Evolutionary conservation across 2,329 filamentous ascomycete species (phyloP), one percentile per base, ranked within the genome.

Genomic region (Colletotrichum navitas): DNA sequence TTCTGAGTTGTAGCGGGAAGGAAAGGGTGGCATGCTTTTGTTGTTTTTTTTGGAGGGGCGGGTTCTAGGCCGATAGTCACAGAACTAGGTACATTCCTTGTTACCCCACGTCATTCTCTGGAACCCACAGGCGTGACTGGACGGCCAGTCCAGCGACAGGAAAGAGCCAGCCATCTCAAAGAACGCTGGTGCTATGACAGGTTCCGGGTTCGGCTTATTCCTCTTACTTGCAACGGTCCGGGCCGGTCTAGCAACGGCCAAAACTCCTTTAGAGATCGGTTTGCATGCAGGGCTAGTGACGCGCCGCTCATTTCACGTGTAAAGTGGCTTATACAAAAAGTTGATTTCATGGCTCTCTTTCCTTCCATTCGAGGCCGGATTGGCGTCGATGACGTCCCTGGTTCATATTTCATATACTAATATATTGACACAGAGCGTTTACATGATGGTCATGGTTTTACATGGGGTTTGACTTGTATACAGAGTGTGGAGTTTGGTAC

Each of bases 91-190:
- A 43, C 47, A 51, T 47, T 49, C 49, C 63, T 63, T 45, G 55
- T 26, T 47, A 63, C 69, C 65, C 68, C 69, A 72, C 69, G 69
- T 72, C 69, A 72, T 72, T 56, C 66, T 1, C 5, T 14, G 6
- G 11, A 43, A 26, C 59, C 68, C 58, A 71, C 52, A 52, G 16
- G 43, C 21, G 36, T 45, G 12, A 45, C 58, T 32, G 47, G 63
- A 61, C 60, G 26, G 41, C 60, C 60, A 51, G 24, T n/a, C 12
- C 16, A 26, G 34, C 34, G 36, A 49, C 29, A 10, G 26, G 24
- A 12, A 45, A 24, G 18, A 29, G 39, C 45, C 59, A 72, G 34
- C 47, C 66, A 54, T 29, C 26, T 18, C 36, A 59, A 64, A 55
- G 54, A 54, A 72, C 34, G 65, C 24, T 54, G 65, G 52, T 21